Conservation (phyloP, 768 basidiomycete species). For the Mycena latifolia region DNA sequence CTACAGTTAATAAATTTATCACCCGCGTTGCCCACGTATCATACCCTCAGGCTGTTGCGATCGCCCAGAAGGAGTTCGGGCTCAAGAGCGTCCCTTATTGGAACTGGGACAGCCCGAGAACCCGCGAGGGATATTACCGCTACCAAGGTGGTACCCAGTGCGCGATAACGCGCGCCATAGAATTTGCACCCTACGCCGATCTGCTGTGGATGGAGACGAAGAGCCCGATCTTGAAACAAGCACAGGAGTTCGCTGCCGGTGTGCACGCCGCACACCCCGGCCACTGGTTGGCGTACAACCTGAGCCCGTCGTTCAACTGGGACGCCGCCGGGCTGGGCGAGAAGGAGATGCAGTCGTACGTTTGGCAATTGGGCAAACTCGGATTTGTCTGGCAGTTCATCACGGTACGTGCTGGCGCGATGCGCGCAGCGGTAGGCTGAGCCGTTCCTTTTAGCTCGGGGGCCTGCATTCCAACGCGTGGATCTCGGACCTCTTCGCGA, state of each 20-base stretch:
- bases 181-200: constrained; percentile 95
- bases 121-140: constrained; percentile 96
- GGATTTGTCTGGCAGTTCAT: constrained; percentile 99
- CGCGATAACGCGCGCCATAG: constrained; percentile 91
- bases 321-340: constrained; percentile 91
- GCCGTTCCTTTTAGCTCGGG: constrained; percentile 72
- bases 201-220: constrained; percentile 98
- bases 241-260: constrained; percentile 90
- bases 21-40: constrained; percentile 75
- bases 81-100: constrained; percentile 84
- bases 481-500: constrained; percentile 94
- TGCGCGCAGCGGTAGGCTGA: constrained; percentile 6
- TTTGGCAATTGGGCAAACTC: constrained; percentile 95
- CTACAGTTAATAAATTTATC: constrained; percentile 71
- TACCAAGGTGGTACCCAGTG: constrained; percentile 98
- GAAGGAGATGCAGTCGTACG: constrained; percentile 87
- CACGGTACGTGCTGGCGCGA: constrained; percentile 70
- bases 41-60: constrained; percentile 73
- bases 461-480: constrained; percentile 98
- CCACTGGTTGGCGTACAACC: constrained; percentile 97
- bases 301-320: constrained; percentile 96
- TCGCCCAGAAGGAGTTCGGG: constrained; percentile 86
- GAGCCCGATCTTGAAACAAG: constrained; percentile 92
- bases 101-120: constrained; percentile 95
- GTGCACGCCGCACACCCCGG: constrained; percentile 86